Conservation (phyloP, 2,329 filamentous ascomycete species). For the Geosmithia putterillii region DNA sequence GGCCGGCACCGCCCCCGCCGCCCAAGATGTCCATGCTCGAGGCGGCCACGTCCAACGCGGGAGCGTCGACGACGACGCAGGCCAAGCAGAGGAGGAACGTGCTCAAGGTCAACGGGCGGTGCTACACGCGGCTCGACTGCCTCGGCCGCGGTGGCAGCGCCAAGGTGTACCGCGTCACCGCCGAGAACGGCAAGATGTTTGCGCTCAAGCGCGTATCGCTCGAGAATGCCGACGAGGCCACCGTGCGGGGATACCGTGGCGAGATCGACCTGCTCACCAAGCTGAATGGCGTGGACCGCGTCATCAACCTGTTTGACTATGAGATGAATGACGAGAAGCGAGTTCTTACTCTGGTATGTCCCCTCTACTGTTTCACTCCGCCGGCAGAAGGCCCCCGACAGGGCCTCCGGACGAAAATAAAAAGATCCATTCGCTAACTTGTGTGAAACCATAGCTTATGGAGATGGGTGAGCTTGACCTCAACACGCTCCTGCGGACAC, state of each 20-base stretch:
- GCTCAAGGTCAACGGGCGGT: conserved; percentile 79
- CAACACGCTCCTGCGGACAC: conserved; percentile 68
- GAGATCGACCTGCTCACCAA: conserved; percentile 87
- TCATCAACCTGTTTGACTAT: conserved; percentile 83
- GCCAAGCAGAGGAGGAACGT: conserved; percentile 67
- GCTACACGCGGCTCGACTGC: conserved; percentile 79
- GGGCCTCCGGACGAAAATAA: no score
- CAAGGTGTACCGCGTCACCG: conserved; percentile 92
- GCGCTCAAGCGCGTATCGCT: conserved; percentile 87
- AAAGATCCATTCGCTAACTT: conserved; percentile 2
- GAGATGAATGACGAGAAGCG: conserved; percentile 91
- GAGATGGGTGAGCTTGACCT: conserved; percentile 94
- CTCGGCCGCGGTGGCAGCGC: conserved; percentile 88
- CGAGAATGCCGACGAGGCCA: conserved; percentile 75
- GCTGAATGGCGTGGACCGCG: conserved; percentile 73
- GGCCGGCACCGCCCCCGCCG: conserved; percentile 68
- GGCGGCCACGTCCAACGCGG: conserved; percentile 72
- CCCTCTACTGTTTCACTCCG: neutral
- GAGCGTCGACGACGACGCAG: conserved; percentile 64
- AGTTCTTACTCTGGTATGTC: conserved; percentile 66
- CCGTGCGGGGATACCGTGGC: conserved; percentile 79
- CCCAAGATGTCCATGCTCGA: conserved; percentile 97
- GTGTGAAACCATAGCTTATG: conserved; percentile 67
- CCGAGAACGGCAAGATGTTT: conserved; percentile 92
- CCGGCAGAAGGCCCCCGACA: no score